Evolutionary conservation across 2,329 filamentous ascomycete species (phyloP).

Genomic region (Phaeosphaeriaceae sp.): DNA sequence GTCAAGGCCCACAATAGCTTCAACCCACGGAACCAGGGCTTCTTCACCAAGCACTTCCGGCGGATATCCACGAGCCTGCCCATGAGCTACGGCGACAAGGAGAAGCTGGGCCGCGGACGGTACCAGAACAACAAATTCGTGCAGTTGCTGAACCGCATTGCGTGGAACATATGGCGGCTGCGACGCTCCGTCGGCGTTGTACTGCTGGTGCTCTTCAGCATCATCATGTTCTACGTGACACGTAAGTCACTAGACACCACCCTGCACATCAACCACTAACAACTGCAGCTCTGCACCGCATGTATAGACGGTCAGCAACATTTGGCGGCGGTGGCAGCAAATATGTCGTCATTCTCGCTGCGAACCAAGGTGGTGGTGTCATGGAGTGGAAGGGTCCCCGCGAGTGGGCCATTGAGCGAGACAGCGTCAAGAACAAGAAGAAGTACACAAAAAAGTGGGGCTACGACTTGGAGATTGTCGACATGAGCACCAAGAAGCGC

Average conservation of each 20-base stretch:
- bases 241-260: constrained; percentile 64
- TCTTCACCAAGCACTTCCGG: constrained; percentile 85
- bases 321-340: constrained; percentile 90
- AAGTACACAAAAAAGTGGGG: constrained; percentile 88
- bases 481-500: constrained; percentile 98
- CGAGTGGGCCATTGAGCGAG: constrained; percentile 97
- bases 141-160: constrained; percentile 47
- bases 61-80: constrained; percentile 81
- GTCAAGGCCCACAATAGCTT: constrained; percentile 80
- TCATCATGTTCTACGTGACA: constrained; percentile 73
- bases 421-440: constrained; percentile 94
- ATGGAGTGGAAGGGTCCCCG: constrained; percentile 99
- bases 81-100: constrained; percentile 74
- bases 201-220: constrained; percentile 65
- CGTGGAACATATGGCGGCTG: constrained; percentile 67
- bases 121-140: constrained; percentile 43
- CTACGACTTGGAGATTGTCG: constrained; percentile 93
- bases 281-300: constrained; percentile 60
- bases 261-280: constrained; percentile 12
- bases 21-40: constrained; percentile 81
- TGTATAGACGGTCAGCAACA: constrained; percentile 74
- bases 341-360: constrained; percentile 89
- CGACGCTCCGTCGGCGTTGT: constrained; percentile 69
- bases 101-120: constrained; percentile 71
- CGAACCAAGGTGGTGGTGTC: constrained; percentile 93